These are phyloP conservation scores for Moelleriella libera DNA, from an alignment of 2,329 filamentous ascomycete species.

Conservation along the genomic window DNA sequence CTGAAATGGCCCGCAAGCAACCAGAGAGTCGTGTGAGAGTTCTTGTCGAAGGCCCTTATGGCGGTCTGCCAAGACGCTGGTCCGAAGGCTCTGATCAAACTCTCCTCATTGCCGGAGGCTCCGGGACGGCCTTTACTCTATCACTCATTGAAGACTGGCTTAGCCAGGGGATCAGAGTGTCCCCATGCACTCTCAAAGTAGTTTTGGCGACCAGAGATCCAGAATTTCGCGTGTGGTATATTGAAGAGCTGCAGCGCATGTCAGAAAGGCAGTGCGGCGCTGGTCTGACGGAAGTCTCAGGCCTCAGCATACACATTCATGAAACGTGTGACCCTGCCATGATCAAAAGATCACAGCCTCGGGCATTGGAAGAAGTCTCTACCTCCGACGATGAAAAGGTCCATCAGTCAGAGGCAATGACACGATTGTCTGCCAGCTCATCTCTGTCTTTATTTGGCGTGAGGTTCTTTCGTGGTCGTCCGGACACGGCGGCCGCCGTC, in stretches of 20 bases:
- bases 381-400: not conserved
- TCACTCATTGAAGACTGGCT: slow-evolving; percentile 27
- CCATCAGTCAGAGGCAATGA: not conserved
- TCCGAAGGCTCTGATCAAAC: slow-evolving; percentile 23
- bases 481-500: slow-evolving; percentile 5
- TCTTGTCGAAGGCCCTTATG: slow-evolving; percentile 44
- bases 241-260: slow-evolving; percentile 7
- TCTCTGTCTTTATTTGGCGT: slow-evolving; percentile 2
- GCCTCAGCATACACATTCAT: slow-evolving; percentile 4
- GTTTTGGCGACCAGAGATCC: slow-evolving; percentile 15
- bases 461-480: slow-evolving; percentile 7
- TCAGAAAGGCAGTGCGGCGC: slow-evolving; percentile 2
- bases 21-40: slow-evolving; percentile 26
- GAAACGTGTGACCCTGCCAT: not conserved
- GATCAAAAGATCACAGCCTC: not conserved
- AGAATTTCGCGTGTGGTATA: slow-evolving; percentile 14
- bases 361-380: not conserved
- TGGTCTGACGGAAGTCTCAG: slow-evolving; percentile 1
- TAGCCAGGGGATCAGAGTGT: slow-evolving; percentile 5
- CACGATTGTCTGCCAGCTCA: not conserved
- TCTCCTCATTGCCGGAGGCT: slow-evolving; percentile 39
- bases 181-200: slow-evolving; percentile 4
- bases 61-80: slow-evolving; percentile 27
- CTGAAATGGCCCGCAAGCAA: slow-evolving; percentile 19
- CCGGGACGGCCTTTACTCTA: slow-evolving; percentile 38